Base-by-base conservation (phyloP, 345 rosid genomes). In the Pistacia atlantica region DNA sequence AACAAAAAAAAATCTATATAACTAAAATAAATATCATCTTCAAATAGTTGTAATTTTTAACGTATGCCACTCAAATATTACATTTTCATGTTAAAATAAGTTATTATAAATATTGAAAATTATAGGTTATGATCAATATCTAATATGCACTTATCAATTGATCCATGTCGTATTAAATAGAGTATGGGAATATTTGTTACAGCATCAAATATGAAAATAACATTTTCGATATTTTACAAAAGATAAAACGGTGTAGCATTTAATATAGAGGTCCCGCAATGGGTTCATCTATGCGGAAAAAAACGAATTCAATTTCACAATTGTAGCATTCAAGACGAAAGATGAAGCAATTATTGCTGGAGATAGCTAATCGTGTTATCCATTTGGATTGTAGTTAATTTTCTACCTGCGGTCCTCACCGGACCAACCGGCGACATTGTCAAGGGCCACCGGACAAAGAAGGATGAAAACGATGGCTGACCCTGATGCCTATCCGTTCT, bases 251-350 rank as follows among this genome's bases (percentile, higher is more conserved):
- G 54, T 31, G 20, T 49, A 42, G 65, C 70, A 76, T 72, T 74
- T 37, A 58, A 56, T 72, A 17, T 14, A 31, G 76, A 78, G 81
- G 81, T 52, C 84, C 81, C 81, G 65, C 71, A 51, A 9, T n/a
- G 46, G 69, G 51, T 4, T 28, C 8, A 58, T 49, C 45, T 28
- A 60, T 10, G 22, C 12, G 31, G 18, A 33, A 49, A 57, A 37
- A 54, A 62, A 31, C 11, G 45, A 71, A 51, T 76, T 10, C 48
- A 20, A 18, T 25, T 68, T 55, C 56, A 14, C 37, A 49, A 8
- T 37, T 37, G 28, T 69, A 42, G 57, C 14, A 7, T 59, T 70
- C 18, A 54, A 70, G 18, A 31, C 45, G 20, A 72, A 16, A 75
- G 13, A 22, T 13, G 55, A 42, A 18, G 66, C 51, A 73, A 48